phyloP scores from a whole-genome alignment of 495 filamentous ascomycete genomes.

The Astrothelium macrocarpum region DNA sequence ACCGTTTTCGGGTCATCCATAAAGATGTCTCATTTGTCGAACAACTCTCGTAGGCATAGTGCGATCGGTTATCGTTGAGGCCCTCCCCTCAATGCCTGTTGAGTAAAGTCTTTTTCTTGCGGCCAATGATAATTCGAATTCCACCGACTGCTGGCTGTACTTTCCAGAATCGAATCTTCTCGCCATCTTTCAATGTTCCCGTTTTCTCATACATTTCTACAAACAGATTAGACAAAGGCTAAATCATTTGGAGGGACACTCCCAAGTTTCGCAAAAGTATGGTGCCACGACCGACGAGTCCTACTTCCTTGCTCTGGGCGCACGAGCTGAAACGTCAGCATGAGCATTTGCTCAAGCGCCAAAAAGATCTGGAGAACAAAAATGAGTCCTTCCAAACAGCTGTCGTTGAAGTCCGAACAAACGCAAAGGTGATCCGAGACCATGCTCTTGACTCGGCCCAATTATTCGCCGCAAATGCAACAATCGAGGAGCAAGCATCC shows the following conservation, averaged over 20 bases:
- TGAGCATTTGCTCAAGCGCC: slow-evolving; percentile 23
- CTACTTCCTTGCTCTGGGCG: slow-evolving; percentile 30
- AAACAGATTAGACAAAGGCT: too few species aligned
- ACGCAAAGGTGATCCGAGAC: slow-evolving; percentile 9
- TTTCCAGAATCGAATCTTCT: too few species aligned
- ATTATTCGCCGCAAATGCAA: neutral
- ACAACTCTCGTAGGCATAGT: too few species aligned
- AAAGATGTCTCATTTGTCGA: too few species aligned
- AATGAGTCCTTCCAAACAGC: neutral
- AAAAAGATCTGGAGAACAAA: slow-evolving; percentile 22
- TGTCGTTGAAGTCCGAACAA: slow-evolving; percentile 12
- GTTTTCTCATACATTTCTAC: too few species aligned
- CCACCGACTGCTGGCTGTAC: too few species aligned
- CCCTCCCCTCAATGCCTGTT: too few species aligned
- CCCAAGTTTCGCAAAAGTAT: neutral
- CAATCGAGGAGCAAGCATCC: neutral
- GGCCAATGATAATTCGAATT: too few species aligned
- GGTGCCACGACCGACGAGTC: slow-evolving; percentile 21
- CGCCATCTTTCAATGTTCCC: too few species aligned
- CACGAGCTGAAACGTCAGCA: slow-evolving; percentile 31
- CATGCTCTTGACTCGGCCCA: slow-evolving; percentile 2
- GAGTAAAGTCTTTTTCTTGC: too few species aligned
- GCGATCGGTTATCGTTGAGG: too few species aligned
- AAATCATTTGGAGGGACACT: neutral
- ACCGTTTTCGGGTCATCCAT: too few species aligned